phyloP scores from a whole-genome alignment of 2,329 filamentous ascomycete species.

The Fusarium algeriense region DNA sequence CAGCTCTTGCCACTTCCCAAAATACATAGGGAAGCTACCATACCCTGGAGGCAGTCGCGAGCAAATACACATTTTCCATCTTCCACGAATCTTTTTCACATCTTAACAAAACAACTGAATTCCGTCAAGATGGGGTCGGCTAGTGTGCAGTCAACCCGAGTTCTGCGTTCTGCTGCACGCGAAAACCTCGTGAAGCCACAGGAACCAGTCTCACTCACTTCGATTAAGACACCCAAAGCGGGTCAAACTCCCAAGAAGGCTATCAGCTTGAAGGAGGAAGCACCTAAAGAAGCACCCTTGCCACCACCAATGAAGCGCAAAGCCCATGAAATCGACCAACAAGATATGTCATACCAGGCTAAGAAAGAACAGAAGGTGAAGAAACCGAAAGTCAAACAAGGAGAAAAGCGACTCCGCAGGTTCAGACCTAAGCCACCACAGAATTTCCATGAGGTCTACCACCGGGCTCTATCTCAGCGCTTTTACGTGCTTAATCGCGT shows the following conservation, averaged over 20 bases:
- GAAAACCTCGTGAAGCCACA: neutral
- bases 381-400: conserved; percentile 6
- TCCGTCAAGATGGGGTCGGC: conserved; percentile 16
- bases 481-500: conserved; percentile 61
- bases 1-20: conserved; percentile 1
- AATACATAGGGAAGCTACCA: neutral
- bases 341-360: neutral
- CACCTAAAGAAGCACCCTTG: neutral
- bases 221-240: neutral
- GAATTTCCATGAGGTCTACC: conserved; percentile 53
- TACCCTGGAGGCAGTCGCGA: conserved; percentile 25
- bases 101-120: neutral
- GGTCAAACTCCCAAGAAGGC: conserved; percentile 16
- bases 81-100: neutral
- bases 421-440: conserved; percentile 53
- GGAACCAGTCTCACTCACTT: neutral
- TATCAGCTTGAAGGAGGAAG: conserved; percentile 3
- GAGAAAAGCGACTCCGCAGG: conserved; percentile 54
- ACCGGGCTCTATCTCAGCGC: conserved; percentile 57
- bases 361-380: conserved; percentile 32
- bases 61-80: neutral
- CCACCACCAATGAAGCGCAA: conserved; percentile 38
- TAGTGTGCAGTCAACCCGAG: neutral
- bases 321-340: neutral
- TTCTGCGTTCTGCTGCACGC: neutral